A percentile compares a stretch with the other conserved stretches of the same genome.
Conservation (phyloP, 345 rosid genomes). For the Salix arbutifolia region DNA sequence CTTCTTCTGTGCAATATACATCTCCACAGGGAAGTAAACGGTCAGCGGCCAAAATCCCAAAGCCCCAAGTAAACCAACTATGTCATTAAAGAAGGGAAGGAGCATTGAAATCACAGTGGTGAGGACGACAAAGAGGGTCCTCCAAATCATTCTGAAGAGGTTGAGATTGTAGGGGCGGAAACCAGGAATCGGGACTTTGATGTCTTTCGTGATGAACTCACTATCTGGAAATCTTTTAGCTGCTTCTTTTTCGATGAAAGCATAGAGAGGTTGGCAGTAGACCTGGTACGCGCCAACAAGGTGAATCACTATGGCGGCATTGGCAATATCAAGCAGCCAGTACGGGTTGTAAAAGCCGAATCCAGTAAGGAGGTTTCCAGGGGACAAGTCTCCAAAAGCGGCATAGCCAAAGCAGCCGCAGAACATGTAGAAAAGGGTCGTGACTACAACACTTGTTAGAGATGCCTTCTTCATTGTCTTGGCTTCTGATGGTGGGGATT, state of each 20-base stretch:
- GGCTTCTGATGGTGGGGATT: slow-evolving; percentile 65
- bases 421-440: slow-evolving; percentile 84
- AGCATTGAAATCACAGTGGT: slow-evolving; percentile 81
- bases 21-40: slow-evolving; percentile 84
- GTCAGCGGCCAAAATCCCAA: slow-evolving; percentile 92
- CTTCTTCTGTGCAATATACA: slow-evolving; percentile 70
- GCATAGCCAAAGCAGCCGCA: slow-evolving; percentile 91
- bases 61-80: slow-evolving; percentile 83
- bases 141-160: slow-evolving; percentile 74
- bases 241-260: slow-evolving; percentile 67
- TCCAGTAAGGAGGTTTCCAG: slow-evolving; percentile 76
- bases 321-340: slow-evolving; percentile 91
- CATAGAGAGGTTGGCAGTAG: slow-evolving; percentile 77
- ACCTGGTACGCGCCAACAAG: slow-evolving; percentile 92
- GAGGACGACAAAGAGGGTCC: slow-evolving; percentile 67
- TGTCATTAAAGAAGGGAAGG: slow-evolving; percentile 79
- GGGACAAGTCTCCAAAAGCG: slow-evolving; percentile 76
- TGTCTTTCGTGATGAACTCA: slow-evolving; percentile 50
- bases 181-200: slow-evolving; percentile 46
- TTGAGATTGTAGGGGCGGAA: slow-evolving; percentile 48
- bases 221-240: slow-evolving; percentile 48
- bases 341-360: slow-evolving; percentile 75
- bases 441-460: slow-evolving; percentile 54
- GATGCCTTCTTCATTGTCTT: slow-evolving; percentile 87
- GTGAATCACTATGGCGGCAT: slow-evolving; percentile 73